These are phyloP conservation scores for Nectriaceae sp. DNA, from an alignment of 2,329 filamentous ascomycete species.

Conservation along the genomic window DNA sequence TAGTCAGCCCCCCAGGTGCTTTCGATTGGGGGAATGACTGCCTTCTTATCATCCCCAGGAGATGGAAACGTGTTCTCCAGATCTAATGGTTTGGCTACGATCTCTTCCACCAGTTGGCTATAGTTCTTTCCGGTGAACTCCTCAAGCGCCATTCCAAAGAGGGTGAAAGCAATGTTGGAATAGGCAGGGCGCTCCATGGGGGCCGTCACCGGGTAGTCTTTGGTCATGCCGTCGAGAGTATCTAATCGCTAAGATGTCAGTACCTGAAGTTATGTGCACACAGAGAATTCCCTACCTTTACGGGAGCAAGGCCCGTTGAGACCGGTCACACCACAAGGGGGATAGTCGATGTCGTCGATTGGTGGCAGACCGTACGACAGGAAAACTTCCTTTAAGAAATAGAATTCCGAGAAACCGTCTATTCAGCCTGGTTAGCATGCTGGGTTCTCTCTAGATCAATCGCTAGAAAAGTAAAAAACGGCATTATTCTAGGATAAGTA, in stretches of 20 bases:
- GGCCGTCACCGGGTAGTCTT: slow-evolving; percentile 30
- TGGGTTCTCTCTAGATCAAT: too few relatives aligned
- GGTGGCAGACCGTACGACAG: too few relatives aligned
- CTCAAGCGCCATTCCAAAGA: slow-evolving; percentile 39
- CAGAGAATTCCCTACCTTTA: slow-evolving; percentile 26
- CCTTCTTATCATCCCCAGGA: slow-evolving; percentile 31
- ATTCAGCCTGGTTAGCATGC: too few relatives aligned
- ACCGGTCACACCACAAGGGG: slow-evolving; percentile 36
- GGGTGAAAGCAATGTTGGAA: slow-evolving; percentile 42
- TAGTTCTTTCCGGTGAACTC: slow-evolving; percentile 31
- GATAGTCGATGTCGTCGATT: too few relatives aligned
- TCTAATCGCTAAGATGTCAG: too few relatives aligned
- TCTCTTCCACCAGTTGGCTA: slow-evolving; percentile 23
- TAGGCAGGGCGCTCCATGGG: slow-evolving; percentile 39
- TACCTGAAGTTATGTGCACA: too few relatives aligned
- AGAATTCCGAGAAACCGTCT: too few relatives aligned
- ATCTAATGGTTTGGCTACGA: slow-evolving; percentile 16
- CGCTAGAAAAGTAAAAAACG: too few relatives aligned
- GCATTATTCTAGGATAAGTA: too few relatives aligned
- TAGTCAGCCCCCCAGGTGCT: too few relatives aligned
- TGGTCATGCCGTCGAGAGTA: slow-evolving; percentile 33
- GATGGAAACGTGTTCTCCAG: slow-evolving; percentile 25
- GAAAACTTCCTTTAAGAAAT: too few relatives aligned
- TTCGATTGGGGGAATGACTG: slow-evolving; percentile 35
- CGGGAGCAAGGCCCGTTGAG: slow-evolving; percentile 36